Conservation (phyloP, 2,329 filamentous ascomycete genomes). For the Bipolaris bicolor region DNA sequence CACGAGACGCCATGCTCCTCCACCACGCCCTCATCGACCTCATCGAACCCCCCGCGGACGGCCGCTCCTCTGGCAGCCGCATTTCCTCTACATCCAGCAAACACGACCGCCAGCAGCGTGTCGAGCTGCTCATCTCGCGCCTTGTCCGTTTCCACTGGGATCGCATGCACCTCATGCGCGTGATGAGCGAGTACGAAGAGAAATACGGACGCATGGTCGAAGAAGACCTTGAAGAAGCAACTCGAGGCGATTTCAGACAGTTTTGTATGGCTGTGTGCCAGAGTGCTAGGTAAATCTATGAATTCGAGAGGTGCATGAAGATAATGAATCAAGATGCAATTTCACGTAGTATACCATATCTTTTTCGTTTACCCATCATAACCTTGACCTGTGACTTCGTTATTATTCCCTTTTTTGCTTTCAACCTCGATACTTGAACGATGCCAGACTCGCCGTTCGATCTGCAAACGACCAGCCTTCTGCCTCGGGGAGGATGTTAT, state of each 20-base stretch:
- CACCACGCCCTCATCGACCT: conserved; percentile 80
- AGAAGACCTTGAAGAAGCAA: conserved; percentile 78
- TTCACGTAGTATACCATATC: too few species aligned
- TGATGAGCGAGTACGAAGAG: conserved; percentile 80
- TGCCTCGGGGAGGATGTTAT: conserved; percentile 1
- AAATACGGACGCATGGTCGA: conserved; percentile 78
- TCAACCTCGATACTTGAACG: conserved; percentile 6
- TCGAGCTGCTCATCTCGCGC: conserved; percentile 85
- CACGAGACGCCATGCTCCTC: conserved; percentile 87
- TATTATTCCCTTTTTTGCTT: not conserved
- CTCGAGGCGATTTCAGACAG: conserved; percentile 75
- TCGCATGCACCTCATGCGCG: conserved; percentile 74
- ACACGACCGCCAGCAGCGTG: conserved; percentile 63
- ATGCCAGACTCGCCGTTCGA: not conserved
- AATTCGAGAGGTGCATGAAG: too few species aligned
- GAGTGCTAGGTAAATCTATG: conserved; percentile 24
- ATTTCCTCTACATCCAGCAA: conserved; percentile 38
- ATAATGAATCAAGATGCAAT: too few species aligned
- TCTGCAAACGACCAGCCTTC: conserved; percentile 6
- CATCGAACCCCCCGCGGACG: conserved; percentile 44
- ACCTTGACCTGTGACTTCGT: not conserved
- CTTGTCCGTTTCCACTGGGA: conserved; percentile 95
- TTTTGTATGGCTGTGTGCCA: conserved; percentile 71
- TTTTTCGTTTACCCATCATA: not conserved
- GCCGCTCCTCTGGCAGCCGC: conserved; percentile 25